Percentiles rank a stretch among this genome's conserved stretches.
phyloP scores from a whole-genome alignment of 805 yeast genomes.

The Starmerella apicola region DNA sequence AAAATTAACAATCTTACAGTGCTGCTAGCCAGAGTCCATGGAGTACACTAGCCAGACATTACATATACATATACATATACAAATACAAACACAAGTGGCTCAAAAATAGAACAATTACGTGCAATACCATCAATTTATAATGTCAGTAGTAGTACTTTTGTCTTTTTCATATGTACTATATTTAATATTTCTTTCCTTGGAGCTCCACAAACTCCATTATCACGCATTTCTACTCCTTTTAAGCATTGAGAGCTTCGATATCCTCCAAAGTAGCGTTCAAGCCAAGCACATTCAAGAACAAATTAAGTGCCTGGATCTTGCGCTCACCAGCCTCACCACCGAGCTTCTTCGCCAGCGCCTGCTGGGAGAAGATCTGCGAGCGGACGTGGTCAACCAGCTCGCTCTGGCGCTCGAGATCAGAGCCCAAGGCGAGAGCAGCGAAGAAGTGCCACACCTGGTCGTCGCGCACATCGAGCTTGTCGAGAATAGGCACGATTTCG shows the following conservation, averaged over 20 bases:
- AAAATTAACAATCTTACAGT: too few relatives aligned
- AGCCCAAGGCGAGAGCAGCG: conserved; percentile 86
- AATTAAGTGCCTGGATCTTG: conserved; percentile 66
- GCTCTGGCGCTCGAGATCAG: conserved; percentile 77
- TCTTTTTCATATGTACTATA: too few relatives aligned
- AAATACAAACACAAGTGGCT: too few relatives aligned
- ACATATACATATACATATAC: too few relatives aligned
- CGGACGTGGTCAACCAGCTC: conserved; percentile 87
- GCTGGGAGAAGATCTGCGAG: conserved; percentile 73
- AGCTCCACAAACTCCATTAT: too few relatives aligned
- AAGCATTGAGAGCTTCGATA: conserved; percentile 54
- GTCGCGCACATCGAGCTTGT: conserved; percentile 66
- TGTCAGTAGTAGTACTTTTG: too few relatives aligned
- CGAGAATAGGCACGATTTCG: conserved; percentile 62
- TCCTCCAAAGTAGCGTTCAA: conserved; percentile 82
- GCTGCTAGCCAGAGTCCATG: too few relatives aligned
- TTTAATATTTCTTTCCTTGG: too few relatives aligned
- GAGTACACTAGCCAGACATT: too few relatives aligned
- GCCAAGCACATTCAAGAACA: conserved; percentile 94
- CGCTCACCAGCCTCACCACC: conserved; percentile 41
- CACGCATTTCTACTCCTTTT: too few relatives aligned
- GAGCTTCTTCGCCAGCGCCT: conserved; percentile 42
- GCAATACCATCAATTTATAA: too few relatives aligned
- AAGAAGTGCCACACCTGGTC: conserved; percentile 79
- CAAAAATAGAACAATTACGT: too few relatives aligned